These are phyloP conservation scores for Venturia oleaginea DNA, from an alignment of 2,329 filamentous ascomycete species.

Conservation along the genomic window DNA sequence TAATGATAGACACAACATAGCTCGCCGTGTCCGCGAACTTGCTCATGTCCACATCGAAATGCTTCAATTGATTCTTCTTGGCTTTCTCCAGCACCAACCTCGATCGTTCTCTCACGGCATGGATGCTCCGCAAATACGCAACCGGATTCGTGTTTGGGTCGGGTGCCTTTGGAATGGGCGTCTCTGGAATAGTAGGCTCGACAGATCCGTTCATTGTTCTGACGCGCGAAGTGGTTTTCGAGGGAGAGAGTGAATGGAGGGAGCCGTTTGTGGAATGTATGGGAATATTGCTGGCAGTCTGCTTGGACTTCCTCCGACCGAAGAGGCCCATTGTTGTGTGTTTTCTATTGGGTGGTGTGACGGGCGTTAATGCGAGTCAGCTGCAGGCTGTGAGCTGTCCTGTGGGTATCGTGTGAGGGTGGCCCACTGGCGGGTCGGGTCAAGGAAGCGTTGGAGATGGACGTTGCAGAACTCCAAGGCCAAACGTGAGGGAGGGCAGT, in stretches of 20 bases:
- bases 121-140: slow-evolving; percentile 82
- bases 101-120: slow-evolving; percentile 74
- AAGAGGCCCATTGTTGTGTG: slow-evolving; percentile 7
- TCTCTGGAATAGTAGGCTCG: slow-evolving; percentile 7
- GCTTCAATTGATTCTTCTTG: slow-evolving; percentile 64
- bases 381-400: not conserved
- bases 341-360: not conserved
- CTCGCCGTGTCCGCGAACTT: slow-evolving; percentile 77
- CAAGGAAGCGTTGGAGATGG: not conserved
- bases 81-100: slow-evolving; percentile 68
- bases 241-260: not conserved
- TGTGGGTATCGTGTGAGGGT: not conserved
- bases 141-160: slow-evolving; percentile 83
- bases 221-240: not conserved
- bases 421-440: not conserved
- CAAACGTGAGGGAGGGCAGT: not conserved
- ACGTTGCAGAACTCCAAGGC: not conserved
- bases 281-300: not conserved
- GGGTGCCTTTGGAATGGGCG: slow-evolving; percentile 61
- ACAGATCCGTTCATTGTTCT: not conserved
- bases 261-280: not conserved
- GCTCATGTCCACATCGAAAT: slow-evolving; percentile 80
- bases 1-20: slow-evolving; percentile 90
- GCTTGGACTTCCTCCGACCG: not conserved
- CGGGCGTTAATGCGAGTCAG: not conserved